Evolutionary conservation across 2,329 filamentous ascomycete species (phyloP).

Genomic region (Pseudofabraea citricarpa): DNA sequence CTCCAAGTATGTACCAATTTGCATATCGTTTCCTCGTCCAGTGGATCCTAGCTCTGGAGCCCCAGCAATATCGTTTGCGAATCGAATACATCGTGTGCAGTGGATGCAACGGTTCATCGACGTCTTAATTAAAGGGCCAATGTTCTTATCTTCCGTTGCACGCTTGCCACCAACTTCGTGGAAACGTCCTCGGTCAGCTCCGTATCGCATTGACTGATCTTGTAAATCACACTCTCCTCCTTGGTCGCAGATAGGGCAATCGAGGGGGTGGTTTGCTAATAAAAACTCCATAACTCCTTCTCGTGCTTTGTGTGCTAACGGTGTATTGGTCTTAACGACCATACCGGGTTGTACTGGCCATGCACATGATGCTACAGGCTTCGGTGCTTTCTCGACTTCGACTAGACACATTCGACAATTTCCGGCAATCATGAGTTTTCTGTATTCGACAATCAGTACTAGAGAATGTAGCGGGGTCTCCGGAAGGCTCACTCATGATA

Average conservation of each 20-base stretch:
- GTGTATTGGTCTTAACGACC: slow-evolving; percentile 98
- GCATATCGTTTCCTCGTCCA: slow-evolving; percentile 92
- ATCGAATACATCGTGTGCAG: slow-evolving; percentile 95
- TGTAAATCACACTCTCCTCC: slow-evolving; percentile 98
- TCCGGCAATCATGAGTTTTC: slow-evolving; percentile 97
- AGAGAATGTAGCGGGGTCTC: slow-evolving; percentile 18
- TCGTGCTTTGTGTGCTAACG: slow-evolving; percentile 92
- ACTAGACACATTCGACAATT: slow-evolving; percentile 99
- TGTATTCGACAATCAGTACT: slow-evolving; percentile 34
- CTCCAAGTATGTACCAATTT: slow-evolving; percentile 98
- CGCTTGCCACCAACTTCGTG: slow-evolving; percentile 95
- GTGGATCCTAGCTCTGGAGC: slow-evolving; percentile 92
- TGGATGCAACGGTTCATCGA: slow-evolving; percentile 99
- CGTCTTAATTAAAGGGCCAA: slow-evolving; percentile 95
- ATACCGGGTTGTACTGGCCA: slow-evolving; percentile 98
- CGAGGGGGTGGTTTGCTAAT: slow-evolving; percentile 90
- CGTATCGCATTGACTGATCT: slow-evolving; percentile 99
- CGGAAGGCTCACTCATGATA: slow-evolving; percentile 79
- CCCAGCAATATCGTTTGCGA: slow-evolving; percentile 95
- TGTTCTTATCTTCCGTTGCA: slow-evolving; percentile 99
- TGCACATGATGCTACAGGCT: slow-evolving; percentile 96
- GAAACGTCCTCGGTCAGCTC: slow-evolving; percentile 91
- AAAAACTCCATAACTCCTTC: slow-evolving; percentile 99
- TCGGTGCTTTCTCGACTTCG: slow-evolving; percentile 93
- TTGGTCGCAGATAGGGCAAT: slow-evolving; percentile 97